phyloP scores from a whole-genome alignment of 441 rosid genomes.

The Francoa sonchifolia region DNA sequence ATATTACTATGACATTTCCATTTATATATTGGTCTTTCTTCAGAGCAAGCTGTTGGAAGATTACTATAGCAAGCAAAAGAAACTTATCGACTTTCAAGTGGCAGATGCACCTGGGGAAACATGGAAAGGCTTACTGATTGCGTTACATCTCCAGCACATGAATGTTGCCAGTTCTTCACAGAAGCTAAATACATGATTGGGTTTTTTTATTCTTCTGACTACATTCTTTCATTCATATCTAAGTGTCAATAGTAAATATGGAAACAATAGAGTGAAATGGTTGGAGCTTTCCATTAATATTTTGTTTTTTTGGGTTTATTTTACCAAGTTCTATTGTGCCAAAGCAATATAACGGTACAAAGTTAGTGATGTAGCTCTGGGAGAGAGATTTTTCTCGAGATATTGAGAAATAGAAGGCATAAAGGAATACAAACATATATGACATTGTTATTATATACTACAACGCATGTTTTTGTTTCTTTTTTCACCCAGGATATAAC shows the following conservation, averaged over 20 bases:
- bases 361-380: too few relatives aligned
- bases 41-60: constrained; percentile 79
- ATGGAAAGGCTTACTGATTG: constrained; percentile 78
- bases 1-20: not conserved
- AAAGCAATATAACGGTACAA: too few relatives aligned
- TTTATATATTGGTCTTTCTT: constrained; percentile 1
- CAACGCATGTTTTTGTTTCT: too few relatives aligned
- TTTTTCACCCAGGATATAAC: too few relatives aligned
- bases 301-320: not conserved
- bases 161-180: constrained; percentile 38
- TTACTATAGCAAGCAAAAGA: constrained; percentile 67
- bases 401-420: too few relatives aligned
- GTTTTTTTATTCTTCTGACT: not conserved
- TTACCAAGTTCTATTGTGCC: not conserved
- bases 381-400: too few relatives aligned
- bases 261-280: constrained; percentile 7
- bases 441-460: too few relatives aligned
- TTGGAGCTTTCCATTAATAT: too few relatives aligned
- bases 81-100: constrained; percentile 62
- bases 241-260: constrained; percentile 27
- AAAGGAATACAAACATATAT: too few relatives aligned
- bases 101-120: constrained; percentile 56
- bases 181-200: constrained; percentile 46
- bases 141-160: constrained; percentile 55
- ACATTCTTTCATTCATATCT: constrained; percentile 1